A percentile compares a stretch with the other conserved stretches of the same genome.
Conservation (phyloP, 2,329 filamentous ascomycete genomes). For the Rosellinia necatrix region DNA sequence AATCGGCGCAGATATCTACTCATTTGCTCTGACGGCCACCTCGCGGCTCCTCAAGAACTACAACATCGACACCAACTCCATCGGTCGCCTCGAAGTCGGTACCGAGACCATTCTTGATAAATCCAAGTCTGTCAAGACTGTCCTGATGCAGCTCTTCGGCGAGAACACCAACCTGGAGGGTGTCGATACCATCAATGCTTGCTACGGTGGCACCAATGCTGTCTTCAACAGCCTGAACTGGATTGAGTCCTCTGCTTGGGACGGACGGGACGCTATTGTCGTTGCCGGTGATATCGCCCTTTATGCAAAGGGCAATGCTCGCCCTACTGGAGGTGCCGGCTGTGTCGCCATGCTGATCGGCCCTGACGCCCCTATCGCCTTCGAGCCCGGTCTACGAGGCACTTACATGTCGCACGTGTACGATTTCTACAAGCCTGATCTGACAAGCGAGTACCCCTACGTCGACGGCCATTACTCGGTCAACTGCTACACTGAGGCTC, state of each 20-base stretch:
- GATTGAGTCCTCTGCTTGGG: slow-evolving; percentile 86
- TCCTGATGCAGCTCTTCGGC: slow-evolving; percentile 84
- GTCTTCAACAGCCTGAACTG: slow-evolving; percentile 84
- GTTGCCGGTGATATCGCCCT: slow-evolving; percentile 83
- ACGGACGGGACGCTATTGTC: slow-evolving; percentile 80
- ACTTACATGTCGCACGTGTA: slow-evolving; percentile 84
- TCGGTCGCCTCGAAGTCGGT: slow-evolving; percentile 82
- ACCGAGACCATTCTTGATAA: slow-evolving; percentile 88
- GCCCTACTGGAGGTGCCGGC: slow-evolving; percentile 80
- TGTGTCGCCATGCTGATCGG: slow-evolving; percentile 80
- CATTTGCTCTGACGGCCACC: slow-evolving; percentile 76
- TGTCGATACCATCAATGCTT: slow-evolving; percentile 82
- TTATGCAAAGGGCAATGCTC: slow-evolving; percentile 81
- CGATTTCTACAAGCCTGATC: slow-evolving; percentile 89
- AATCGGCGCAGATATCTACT: slow-evolving; percentile 75
- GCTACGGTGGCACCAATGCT: slow-evolving; percentile 85
- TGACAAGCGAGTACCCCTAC: slow-evolving; percentile 85
- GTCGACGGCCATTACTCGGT: slow-evolving; percentile 84
- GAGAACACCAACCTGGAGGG: slow-evolving; percentile 85
- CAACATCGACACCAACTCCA: slow-evolving; percentile 76
- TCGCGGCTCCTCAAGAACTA: slow-evolving; percentile 82
- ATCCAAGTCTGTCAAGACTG: slow-evolving; percentile 88
- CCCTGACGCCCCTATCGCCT: slow-evolving; percentile 74
- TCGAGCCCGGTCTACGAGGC: slow-evolving; percentile 79
- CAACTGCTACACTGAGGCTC: slow-evolving; percentile 79